phyloP scores from a whole-genome alignment of 345 rosid species.

The Citropsis articulata region DNA sequence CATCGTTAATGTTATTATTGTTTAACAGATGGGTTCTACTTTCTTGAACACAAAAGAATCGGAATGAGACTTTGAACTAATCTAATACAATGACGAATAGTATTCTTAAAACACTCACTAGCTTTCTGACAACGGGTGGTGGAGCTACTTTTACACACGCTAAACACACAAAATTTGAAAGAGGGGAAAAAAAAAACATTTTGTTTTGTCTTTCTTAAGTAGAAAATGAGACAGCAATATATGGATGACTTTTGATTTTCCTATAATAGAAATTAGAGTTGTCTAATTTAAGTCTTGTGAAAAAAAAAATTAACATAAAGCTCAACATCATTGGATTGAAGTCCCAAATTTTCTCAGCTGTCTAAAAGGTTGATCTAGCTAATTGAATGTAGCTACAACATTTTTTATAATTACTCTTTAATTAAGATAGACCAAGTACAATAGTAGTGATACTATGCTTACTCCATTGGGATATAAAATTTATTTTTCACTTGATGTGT shows the following conservation, averaged over 20 bases:
- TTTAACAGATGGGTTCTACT: neutral
- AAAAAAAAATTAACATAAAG: too few relatives aligned
- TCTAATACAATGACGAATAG: neutral
- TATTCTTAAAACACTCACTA: neutral
- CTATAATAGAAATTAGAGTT: neutral
- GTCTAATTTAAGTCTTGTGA: neutral
- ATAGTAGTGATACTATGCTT: too few relatives aligned
- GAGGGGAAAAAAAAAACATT: too few relatives aligned
- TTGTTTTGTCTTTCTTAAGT: too few relatives aligned
- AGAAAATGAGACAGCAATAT: neutral
- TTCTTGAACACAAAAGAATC: neutral
- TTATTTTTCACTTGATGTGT: too few relatives aligned
- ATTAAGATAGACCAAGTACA: neutral
- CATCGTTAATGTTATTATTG: neutral
- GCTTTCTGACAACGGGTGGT: neutral
- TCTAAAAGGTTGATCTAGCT: neutral
- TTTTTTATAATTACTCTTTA: too few relatives aligned
- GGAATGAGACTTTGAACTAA: neutral
- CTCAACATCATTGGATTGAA: too few relatives aligned
- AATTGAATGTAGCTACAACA: neutral
- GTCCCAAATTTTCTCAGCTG: neutral
- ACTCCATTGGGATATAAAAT: too few relatives aligned
- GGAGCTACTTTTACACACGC: neutral
- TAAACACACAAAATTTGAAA: too few relatives aligned
- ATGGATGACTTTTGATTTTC: too few relatives aligned